Percentiles rank a stretch among this genome's conserved stretches.
These are phyloP conservation scores for Elaphomyces granulatus DNA, from an alignment of 495 filamentous ascomycete species.

Conservation along the genomic window DNA sequence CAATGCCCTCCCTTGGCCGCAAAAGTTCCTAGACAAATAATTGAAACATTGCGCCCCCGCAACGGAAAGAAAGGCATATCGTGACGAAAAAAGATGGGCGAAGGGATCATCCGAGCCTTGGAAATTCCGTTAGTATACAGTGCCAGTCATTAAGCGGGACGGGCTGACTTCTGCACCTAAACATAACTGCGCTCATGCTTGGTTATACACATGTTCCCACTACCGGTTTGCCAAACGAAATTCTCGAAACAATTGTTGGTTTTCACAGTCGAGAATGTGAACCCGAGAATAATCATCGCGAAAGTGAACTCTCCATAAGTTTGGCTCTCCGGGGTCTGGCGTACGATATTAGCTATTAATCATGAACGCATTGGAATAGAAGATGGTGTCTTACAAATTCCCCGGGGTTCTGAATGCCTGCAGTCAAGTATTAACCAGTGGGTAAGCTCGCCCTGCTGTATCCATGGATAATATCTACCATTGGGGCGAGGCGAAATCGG, in stretches of 20 bases:
- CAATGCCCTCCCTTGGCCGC: too few relatives aligned
- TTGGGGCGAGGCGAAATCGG: background rate
- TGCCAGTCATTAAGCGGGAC: too few relatives aligned
- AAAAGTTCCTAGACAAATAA: background rate
- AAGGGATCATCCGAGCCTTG: too few relatives aligned
- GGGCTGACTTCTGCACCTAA: too few relatives aligned
- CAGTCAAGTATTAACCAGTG: constrained; percentile 8
- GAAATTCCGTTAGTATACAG: too few relatives aligned
- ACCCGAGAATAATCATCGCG: constrained; percentile 3
- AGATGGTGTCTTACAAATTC: background rate
- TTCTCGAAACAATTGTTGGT: background rate
- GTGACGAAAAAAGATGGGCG: too few relatives aligned
- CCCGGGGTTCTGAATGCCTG: background rate
- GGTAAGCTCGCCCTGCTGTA: constrained; percentile 1
- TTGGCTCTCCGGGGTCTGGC: background rate
- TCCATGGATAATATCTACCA: constrained; percentile 4
- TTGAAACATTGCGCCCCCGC: too few relatives aligned
- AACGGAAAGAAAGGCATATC: too few relatives aligned
- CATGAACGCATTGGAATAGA: background rate
- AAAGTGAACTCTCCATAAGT: constrained; percentile 7
- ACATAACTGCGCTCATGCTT: too few relatives aligned
- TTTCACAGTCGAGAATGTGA: constrained; percentile 2
- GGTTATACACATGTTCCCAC: background rate
- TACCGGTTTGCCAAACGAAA: background rate
- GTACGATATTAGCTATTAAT: background rate